These are phyloP conservation scores for Hymenoscyphus salicellus DNA, from an alignment of 2,329 filamentous ascomycete species.

Conservation along the genomic window DNA sequence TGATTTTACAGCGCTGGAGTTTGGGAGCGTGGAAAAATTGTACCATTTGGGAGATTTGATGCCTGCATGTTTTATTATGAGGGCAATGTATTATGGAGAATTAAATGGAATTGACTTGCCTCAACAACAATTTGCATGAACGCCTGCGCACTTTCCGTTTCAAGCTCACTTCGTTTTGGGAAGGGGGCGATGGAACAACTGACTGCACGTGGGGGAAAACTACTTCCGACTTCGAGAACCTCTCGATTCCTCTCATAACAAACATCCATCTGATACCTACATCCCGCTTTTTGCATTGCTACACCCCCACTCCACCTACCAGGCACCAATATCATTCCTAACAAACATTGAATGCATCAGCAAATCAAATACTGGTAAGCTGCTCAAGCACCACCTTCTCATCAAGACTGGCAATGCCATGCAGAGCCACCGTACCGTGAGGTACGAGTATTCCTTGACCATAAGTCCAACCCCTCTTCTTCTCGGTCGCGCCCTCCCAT, in stretches of 20 bases:
- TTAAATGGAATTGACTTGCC: neutral
- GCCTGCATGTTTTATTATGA: neutral
- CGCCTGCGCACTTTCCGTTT: neutral
- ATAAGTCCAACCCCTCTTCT: neutral
- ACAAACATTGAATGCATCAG: neutral
- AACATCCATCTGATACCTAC: neutral
- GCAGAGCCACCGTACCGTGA: neutral
- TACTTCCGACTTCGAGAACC: neutral
- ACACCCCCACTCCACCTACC: neutral
- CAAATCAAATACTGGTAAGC: neutral
- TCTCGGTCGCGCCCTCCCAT: neutral
- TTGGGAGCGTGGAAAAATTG: conserved; percentile 4
- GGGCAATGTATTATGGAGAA: neutral
- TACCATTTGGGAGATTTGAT: conserved; percentile 4
- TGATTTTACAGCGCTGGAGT: conserved; percentile 26
- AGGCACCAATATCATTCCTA: neutral
- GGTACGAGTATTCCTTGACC: neutral
- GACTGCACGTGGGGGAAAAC: neutral
- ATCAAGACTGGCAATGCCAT: neutral
- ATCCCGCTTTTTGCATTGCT: neutral
- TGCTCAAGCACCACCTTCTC: neutral
- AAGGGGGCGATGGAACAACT: neutral
- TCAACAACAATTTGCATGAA: neutral
- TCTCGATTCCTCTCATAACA: neutral
- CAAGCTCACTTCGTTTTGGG: neutral